phyloP scores from a whole-genome alignment of 1,284 basidiomycete species.

The Cryptococcus jaspeensis region DNA sequence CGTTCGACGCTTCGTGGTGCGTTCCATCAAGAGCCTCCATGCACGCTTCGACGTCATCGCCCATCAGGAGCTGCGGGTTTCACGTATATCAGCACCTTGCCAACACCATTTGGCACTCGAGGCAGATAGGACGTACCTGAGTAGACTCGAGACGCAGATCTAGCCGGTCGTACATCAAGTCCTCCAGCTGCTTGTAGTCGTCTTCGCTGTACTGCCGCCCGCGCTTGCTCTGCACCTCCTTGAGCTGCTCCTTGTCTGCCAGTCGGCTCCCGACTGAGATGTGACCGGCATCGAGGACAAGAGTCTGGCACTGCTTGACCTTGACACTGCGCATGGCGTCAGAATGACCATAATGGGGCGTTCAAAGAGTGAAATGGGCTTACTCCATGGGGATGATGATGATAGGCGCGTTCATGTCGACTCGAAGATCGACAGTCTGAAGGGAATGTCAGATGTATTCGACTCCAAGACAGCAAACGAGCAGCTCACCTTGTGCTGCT shows the following conservation, averaged over 20 bases:
- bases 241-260: slow-evolving; percentile 77
- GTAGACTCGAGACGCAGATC: slow-evolving; percentile 82
- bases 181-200: slow-evolving; percentile 84
- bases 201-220: slow-evolving; percentile 83
- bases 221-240: slow-evolving; percentile 79
- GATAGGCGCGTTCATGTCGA: slow-evolving; percentile 96
- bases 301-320: slow-evolving; percentile 72
- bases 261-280: slow-evolving; percentile 90
- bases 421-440: slow-evolving; percentile 87
- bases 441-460: slow-evolving; percentile 1
- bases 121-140: slow-evolving; percentile 61
- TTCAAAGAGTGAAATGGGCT: neutral
- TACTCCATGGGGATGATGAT: slow-evolving; percentile 93
- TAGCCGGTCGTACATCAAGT: slow-evolving; percentile 95
- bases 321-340: slow-evolving; percentile 57
- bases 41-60: slow-evolving; percentile 78
- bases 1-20: slow-evolving; percentile 53
- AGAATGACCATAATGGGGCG: neutral
- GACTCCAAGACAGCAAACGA: neutral
- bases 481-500: slow-evolving; percentile 46
- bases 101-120: too few species aligned
- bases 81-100: neutral
- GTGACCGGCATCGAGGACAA: slow-evolving; percentile 95
- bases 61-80: slow-evolving; percentile 70
- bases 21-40: slow-evolving; percentile 68